These are phyloP conservation scores for Trichoderma guizhouense DNA, from an alignment of 2,329 filamentous ascomycete genomes.

Conservation along the genomic window DNA sequence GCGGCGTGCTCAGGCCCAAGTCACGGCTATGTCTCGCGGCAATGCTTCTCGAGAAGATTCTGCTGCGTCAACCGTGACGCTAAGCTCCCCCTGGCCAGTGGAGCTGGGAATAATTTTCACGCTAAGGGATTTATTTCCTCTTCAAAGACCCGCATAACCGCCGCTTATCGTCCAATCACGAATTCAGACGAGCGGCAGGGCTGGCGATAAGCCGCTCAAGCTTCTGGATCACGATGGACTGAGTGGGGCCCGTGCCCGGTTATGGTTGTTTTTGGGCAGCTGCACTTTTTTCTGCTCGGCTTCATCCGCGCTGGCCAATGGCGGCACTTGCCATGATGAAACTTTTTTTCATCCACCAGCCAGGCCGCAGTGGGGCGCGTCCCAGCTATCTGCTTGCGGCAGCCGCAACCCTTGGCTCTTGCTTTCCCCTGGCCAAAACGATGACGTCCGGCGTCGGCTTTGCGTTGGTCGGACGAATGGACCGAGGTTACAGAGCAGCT, in stretches of 20 bases:
- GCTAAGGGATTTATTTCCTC: not conserved
- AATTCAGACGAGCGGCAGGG: not conserved
- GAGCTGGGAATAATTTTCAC: conserved; percentile 3
- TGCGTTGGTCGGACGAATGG: conserved; percentile 8
- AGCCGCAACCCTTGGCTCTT: not conserved
- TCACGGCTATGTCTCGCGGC: not conserved
- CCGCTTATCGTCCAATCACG: not conserved
- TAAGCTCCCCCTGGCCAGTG: not conserved
- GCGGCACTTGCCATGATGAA: not conserved
- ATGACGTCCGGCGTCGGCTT: conserved; percentile 11
- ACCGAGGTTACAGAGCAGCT: conserved; percentile 13
- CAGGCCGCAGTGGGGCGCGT: not conserved
- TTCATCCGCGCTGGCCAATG: conserved; percentile 10
- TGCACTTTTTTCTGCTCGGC: not conserved
- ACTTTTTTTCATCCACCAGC: not conserved
- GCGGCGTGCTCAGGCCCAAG: not conserved
- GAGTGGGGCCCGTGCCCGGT: not conserved
- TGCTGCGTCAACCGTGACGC: not conserved
- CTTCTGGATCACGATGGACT: not conserved
- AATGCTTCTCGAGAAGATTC: not conserved
- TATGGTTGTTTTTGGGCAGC: conserved; percentile 4
- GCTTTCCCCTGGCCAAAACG: not conserved
- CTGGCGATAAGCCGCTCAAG: conserved; percentile 1
- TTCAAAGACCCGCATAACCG: not conserved
- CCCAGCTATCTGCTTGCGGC: not conserved